Base-by-base conservation (phyloP, 129 eudicot species). In the Chrysanthemum lavandulifolium region DNA sequence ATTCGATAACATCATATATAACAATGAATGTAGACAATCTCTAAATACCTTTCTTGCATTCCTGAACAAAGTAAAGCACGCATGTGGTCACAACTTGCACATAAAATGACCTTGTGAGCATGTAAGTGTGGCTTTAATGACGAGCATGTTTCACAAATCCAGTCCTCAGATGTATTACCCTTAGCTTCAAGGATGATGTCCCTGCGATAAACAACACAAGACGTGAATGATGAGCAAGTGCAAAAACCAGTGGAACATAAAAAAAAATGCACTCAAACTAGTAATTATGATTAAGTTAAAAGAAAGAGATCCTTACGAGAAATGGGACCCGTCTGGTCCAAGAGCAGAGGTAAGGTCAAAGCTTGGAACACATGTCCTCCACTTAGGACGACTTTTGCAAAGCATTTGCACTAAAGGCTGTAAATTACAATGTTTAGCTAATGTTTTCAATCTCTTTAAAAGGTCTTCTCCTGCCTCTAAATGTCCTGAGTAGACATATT, bases 31-130 rank as follows among this genome's bases (percentile, higher is more conserved):
- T 40, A 40, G 9, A 40, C 47, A n/a, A 67, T 68, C 16, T 70
- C 19, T 66, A 62, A 45, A 68, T 61, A 92, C 98, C 98, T 92
- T 80, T 92, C 98, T 61, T 85, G 88, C 98, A 92, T 92, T 74
- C 96, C 98, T 12, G 98, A 92, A 65, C 68, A 85, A 80, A 92
- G 89, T 72, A 89, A 61, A 72, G 96, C 92, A 62, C 82, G 86
- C 81, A 87, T 73, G 68, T 92, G 91, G 45, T 85, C 85, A 64
- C 96, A 89, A 68, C 91, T 76, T 73, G 89, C 81, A 77, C 80
- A 77, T 72, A 92, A 57, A 61, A 92, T 72, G 71, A 82, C 85
- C 76, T 81, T 87, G 63, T 92, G 96, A 71, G 82, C 95, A 82
- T 92, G 98, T 71, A 87, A 68, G 65, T 92, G 98, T 58, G 96